These are phyloP conservation scores for Telopea speciosissima DNA, from an alignment of 177 flowering plant genomes.

Conservation along the genomic window DNA sequence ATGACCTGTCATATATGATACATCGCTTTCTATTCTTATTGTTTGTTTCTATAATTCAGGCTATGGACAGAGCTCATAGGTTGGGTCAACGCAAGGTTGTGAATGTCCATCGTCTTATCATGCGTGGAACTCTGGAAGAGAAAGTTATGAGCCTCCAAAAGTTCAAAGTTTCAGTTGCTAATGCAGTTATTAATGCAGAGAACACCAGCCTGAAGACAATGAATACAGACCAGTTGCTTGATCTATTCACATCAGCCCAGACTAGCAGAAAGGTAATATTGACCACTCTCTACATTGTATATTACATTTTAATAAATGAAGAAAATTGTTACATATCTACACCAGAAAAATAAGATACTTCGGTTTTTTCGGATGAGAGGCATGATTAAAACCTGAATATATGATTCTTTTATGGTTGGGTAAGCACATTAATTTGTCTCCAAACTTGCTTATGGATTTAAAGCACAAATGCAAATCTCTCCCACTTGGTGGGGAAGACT, in stretches of 20 bases:
- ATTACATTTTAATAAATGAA: no score
- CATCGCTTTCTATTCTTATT: no score
- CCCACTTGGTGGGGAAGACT: background rate
- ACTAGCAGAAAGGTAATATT: constrained; percentile 54
- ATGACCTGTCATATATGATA: no score
- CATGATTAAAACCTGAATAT: no score
- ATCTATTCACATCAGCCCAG: constrained; percentile 80
- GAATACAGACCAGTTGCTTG: constrained; percentile 98
- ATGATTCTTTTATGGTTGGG: no score
- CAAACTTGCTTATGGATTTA: no score
- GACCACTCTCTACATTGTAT: background rate
- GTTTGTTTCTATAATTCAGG: constrained; percentile 27
- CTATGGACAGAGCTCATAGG: constrained; percentile 99
- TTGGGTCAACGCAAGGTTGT: constrained; percentile 92
- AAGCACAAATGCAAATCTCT: no score
- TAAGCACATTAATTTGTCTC: no score
- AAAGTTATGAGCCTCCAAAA: constrained; percentile 96
- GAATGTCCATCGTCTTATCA: constrained; percentile 94
- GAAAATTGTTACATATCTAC: no score
- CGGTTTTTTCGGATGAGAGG: no score
- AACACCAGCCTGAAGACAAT: constrained; percentile 95
- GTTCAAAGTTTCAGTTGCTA: constrained; percentile 90
- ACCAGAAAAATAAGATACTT: no score
- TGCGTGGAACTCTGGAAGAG: constrained; percentile 98
- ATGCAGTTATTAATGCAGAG: constrained; percentile 91